Evolutionary conservation across 257 asterid genomes (phyloP).

Genomic region (Solanum chiquidenum): DNA sequence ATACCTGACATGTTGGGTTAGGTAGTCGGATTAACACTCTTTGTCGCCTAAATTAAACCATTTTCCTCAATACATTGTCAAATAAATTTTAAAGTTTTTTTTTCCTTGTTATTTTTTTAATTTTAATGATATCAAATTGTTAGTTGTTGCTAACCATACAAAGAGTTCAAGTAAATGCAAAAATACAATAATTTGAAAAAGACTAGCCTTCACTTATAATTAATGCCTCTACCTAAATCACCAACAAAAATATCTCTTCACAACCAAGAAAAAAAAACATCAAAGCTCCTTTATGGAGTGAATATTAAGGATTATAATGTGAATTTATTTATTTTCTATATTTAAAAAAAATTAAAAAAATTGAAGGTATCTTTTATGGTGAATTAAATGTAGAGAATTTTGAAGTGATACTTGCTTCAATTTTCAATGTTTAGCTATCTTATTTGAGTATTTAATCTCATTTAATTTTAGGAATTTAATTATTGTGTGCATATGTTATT

Average conservation of each 20-base stretch:
- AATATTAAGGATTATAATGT: neutral
- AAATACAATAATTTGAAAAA: slow-evolving; percentile 28
- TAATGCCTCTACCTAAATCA: slow-evolving; percentile 32
- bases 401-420: neutral
- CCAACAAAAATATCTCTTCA: slow-evolving; percentile 9
- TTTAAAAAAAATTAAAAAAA: neutral
- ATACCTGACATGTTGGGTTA: neutral
- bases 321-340: neutral
- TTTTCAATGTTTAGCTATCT: neutral
- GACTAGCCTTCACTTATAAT: slow-evolving; percentile 30
- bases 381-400: neutral
- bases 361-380: neutral
- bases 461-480: neutral
- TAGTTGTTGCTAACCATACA: neutral
- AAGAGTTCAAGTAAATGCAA: slow-evolving; percentile 12
- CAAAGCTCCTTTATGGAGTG: neutral
- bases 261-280: neutral
- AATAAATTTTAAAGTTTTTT: neutral
- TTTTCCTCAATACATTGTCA: neutral
- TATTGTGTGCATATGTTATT: neutral
- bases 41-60: neutral
- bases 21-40: neutral
- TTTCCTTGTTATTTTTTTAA: neutral
- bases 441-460: neutral
- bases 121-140: neutral